These are phyloP conservation scores for Fusarium ambrosium DNA, from an alignment of 2,329 filamentous ascomycete species.

Conservation along the genomic window DNA sequence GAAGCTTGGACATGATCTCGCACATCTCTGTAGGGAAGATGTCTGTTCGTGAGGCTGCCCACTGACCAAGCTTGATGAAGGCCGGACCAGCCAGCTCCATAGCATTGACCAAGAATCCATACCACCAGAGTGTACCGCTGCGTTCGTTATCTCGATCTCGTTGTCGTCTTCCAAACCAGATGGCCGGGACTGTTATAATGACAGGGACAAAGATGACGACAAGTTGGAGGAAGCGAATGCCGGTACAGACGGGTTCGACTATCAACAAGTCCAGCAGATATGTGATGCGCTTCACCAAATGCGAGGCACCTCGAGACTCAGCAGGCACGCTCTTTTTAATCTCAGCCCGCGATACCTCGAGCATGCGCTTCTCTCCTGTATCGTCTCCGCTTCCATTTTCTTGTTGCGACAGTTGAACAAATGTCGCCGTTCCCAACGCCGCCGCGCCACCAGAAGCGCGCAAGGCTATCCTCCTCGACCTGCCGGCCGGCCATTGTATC, in stretches of 20 bases:
- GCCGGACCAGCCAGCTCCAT: conserved; percentile 96
- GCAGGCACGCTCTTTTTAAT: conserved; percentile 77
- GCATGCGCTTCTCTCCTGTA: conserved; percentile 88
- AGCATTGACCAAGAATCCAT: conserved; percentile 83
- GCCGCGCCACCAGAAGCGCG: conserved; percentile 58
- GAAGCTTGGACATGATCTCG: conserved; percentile 91
- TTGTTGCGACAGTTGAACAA: conserved; percentile 69
- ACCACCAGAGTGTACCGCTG: conserved; percentile 93
- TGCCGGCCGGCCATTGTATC: conserved; percentile 43
- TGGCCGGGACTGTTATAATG: conserved; percentile 80
- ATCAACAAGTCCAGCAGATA: conserved; percentile 79
- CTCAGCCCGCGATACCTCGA: conserved; percentile 83
- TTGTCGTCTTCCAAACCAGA: conserved; percentile 81
- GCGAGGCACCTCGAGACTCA: conserved; percentile 70
- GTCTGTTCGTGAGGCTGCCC: conserved; percentile 95
- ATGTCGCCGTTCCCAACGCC: conserved; percentile 67
- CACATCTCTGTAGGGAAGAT: conserved; percentile 97
- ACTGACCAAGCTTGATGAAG: conserved; percentile 99
- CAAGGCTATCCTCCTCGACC: conserved; percentile 49
- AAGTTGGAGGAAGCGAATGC: conserved; percentile 88
- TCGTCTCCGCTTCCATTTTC: conserved; percentile 64
- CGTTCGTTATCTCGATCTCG: conserved; percentile 79
- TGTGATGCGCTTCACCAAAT: conserved; percentile 70
- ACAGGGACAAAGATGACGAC: conserved; percentile 93
- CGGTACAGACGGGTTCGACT: conserved; percentile 90